These are phyloP conservation scores for Physcia stellaris DNA, from an alignment of 495 filamentous ascomycete genomes.

Conservation along the genomic window DNA sequence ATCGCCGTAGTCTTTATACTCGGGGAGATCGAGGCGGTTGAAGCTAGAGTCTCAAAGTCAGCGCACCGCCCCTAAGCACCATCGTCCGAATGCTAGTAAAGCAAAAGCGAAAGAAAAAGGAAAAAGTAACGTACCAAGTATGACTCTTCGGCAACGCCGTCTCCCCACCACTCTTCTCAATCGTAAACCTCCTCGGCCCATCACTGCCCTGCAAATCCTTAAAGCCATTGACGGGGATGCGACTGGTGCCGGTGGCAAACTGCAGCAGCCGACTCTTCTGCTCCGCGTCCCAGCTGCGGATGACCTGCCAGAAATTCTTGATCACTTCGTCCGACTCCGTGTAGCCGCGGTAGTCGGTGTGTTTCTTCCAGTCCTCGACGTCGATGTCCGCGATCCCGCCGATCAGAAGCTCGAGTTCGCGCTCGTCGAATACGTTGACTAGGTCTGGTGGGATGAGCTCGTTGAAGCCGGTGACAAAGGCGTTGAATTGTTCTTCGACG, in stretches of 20 bases:
- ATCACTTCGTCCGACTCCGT: slow-evolving; percentile 95
- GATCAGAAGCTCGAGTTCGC: slow-evolving; percentile 90
- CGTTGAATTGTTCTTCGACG: slow-evolving; percentile 94
- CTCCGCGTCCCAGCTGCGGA: slow-evolving; percentile 93
- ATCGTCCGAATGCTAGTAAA: no score
- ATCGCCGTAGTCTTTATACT: slow-evolving; percentile 78
- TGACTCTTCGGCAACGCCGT: slow-evolving; percentile 88
- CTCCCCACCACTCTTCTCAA: slow-evolving; percentile 91
- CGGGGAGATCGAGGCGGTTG: slow-evolving; percentile 90
- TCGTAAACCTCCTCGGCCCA: slow-evolving; percentile 88
- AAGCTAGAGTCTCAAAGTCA: slow-evolving; percentile 44
- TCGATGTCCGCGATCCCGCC: slow-evolving; percentile 99
- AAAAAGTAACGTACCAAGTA: slow-evolving; percentile 57
- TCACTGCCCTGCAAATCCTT: slow-evolving; percentile 98
- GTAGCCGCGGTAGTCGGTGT: slow-evolving; percentile 99
- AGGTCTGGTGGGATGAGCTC: slow-evolving; percentile 93
- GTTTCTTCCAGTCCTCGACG: slow-evolving; percentile 99
- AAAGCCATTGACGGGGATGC: slow-evolving; percentile 98
- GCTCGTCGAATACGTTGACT: slow-evolving; percentile 97
- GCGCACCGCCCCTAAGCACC: no score
- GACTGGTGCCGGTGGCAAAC: slow-evolving; percentile 93
- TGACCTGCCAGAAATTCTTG: slow-evolving; percentile 96
- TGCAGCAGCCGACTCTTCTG: slow-evolving; percentile 94
- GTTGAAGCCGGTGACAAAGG: slow-evolving; percentile 94
- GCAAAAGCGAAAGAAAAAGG: background rate